These are phyloP conservation scores for Starmerella bombi DNA, from an alignment of 805 yeast species.

Conservation along the genomic window DNA sequence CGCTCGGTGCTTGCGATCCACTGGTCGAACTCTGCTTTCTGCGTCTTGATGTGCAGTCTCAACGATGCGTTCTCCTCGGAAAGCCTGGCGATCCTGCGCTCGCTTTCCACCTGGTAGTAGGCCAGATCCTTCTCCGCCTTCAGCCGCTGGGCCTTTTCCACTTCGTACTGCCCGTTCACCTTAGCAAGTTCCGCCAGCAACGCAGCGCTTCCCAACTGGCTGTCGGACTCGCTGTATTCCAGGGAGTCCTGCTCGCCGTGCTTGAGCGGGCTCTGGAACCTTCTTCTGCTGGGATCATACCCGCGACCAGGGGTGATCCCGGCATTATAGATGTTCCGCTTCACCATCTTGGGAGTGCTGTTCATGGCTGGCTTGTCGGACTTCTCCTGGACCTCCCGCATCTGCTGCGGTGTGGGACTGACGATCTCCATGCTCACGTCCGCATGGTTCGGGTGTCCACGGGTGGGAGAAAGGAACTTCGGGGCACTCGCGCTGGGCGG, in stretches of 20 bases:
- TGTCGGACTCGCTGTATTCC: neutral
- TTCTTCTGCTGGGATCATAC: conserved; percentile 14
- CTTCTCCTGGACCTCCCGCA: neutral
- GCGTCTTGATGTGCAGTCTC: conserved; percentile 6
- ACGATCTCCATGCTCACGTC: conserved; percentile 3
- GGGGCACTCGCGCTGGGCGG: neutral
- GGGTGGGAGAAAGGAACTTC: conserved; percentile 1
- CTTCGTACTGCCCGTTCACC: conserved; percentile 8
- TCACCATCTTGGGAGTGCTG: conserved; percentile 19
- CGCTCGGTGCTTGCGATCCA: neutral
- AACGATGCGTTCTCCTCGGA: conserved; percentile 6
- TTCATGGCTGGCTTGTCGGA: conserved; percentile 11
- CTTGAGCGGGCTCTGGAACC: conserved; percentile 18
- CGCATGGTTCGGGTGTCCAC: neutral
- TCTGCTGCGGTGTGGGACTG: conserved; percentile 5
- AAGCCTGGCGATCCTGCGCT: conserved; percentile 7
- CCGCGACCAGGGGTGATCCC: conserved; percentile 22
- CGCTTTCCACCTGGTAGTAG: conserved; percentile 7
- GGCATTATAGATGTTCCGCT: conserved; percentile 15
- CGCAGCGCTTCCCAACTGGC: neutral
- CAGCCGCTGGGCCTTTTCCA: conserved; percentile 4
- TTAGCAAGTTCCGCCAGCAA: conserved; percentile 2
- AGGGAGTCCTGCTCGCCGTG: neutral
- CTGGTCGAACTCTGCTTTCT: conserved; percentile 7
- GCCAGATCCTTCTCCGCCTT: conserved; percentile 12